Percentiles rank a stretch among this genome's conserved stretches.
These are phyloP conservation scores for Arabidopsis thaliana DNA, from an alignment of 345 rosid genomes.

Conservation along the genomic window DNA sequence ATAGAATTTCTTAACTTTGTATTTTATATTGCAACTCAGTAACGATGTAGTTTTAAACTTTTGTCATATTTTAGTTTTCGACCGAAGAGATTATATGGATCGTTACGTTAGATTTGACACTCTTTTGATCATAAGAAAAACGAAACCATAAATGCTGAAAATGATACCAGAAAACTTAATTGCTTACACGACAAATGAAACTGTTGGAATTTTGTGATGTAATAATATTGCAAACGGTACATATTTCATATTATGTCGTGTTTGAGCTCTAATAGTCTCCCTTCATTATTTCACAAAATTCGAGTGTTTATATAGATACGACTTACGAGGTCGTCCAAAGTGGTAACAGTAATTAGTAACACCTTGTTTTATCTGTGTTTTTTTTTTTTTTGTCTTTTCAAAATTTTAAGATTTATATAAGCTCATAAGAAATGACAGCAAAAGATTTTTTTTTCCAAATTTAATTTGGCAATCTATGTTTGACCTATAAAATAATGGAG, in stretches of 20 bases:
- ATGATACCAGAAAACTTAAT: constrained; percentile 32
- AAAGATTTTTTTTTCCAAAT: background rate
- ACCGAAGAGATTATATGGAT: background rate
- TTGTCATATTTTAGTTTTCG: background rate
- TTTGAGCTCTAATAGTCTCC: constrained; percentile 18
- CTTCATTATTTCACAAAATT: constrained; percentile 2
- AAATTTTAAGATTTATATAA: background rate
- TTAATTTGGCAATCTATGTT: background rate
- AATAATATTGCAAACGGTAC: constrained; percentile 27
- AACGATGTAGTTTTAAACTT: constrained; percentile 1
- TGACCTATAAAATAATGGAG: background rate
- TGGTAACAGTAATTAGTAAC: background rate
- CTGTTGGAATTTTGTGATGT: constrained; percentile 40
- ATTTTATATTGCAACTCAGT: background rate
- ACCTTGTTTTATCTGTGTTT: background rate
- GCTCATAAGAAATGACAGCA: constrained; percentile 5
- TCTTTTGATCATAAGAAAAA: background rate
- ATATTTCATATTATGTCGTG: constrained; percentile 12
- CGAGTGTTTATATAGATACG: constrained; percentile 12
- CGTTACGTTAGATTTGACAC: background rate
- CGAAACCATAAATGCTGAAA: constrained; percentile 33
- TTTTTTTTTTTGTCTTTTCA: background rate
- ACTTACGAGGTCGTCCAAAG: constrained; percentile 8
- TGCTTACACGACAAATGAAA: constrained; percentile 39
- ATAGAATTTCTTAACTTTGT: background rate